Base-by-base conservation (phyloP, 192 early-diverging fungal genomes). In the Coemansia sp. region DNA sequence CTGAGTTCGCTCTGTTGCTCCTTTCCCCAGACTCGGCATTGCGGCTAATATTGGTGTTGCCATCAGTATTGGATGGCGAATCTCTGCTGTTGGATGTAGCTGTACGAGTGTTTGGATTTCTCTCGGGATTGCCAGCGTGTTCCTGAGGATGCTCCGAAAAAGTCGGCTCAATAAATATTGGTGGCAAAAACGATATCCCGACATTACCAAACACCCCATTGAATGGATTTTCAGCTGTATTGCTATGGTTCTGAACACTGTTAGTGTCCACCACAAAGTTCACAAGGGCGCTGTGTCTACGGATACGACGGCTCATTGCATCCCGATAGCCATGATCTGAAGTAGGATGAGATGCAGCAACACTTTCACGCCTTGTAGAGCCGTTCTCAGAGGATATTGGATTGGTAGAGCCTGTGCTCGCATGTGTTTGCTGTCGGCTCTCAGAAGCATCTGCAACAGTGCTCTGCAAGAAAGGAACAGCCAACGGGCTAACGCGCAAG, bases 401-500 rank as follows among this genome's bases (percentile, higher is more conserved):
- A 18, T 20, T 31, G 20, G 55, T 21, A 26, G 55, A 2, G 49
- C 20, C 30, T 8, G 5, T 51, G 48, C 15, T 57, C 25, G 13
- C 18, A 31, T 34, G 30, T 1, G 31, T 0, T 20, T 57, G 31
- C 2, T 16, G 30, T 9, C 16, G 16, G 12, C 30, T 30, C 6
- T 4, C 28, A 33, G 29, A 15, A 34, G 30, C 15, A 2, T 15
- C 48, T 7, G 70, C 28, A n/a, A 66, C 55, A 1, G 59, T 66
- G 16, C 60, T 61, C 35, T 68, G 76, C 56, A 78, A 18, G 25
- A 78, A 63, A 37, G 76, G 76, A 0, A 64, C 46, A 34, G 63
- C 59, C 25, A 72, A 51, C 29, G 70, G 71, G 23, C 58, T 34
- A 2, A 66, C 37, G 29, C 30, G 33, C 29, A 64, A 20, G 29